phyloP scores from a whole-genome alignment of 805 yeast genomes.

The Saccharomycopsis capsularis region DNA sequence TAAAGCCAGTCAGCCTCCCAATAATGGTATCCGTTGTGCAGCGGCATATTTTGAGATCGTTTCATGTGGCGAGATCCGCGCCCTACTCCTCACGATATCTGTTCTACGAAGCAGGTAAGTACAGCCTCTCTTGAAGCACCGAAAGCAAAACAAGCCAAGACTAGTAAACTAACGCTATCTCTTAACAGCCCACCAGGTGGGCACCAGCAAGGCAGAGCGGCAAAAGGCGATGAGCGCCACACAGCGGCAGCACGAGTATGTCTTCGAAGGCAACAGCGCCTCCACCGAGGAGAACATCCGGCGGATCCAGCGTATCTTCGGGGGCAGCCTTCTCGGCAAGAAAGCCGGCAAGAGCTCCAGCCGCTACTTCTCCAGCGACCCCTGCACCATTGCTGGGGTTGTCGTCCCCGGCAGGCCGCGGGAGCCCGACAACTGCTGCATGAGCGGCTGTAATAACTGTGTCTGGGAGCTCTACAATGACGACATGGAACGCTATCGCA shows the following conservation, averaged over 20 bases:
- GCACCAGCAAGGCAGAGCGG: not conserved
- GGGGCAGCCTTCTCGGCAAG: constrained; percentile 50
- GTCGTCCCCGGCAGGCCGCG: constrained; percentile 74
- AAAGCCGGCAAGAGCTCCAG: constrained; percentile 22
- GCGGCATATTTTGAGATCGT: no score
- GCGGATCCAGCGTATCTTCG: constrained; percentile 45
- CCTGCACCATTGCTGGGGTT: constrained; percentile 50
- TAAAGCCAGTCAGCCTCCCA: no score
- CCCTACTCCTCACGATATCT: no score
- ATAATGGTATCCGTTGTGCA: no score
- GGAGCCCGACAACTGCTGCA: constrained; percentile 95
- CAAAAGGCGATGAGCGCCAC: not conserved
- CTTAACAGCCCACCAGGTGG: no score
- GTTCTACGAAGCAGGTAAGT: no score
- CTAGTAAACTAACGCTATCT: no score
- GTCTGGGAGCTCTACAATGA: constrained; percentile 94
- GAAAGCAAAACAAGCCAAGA: no score
- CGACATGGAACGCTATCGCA: constrained; percentile 79
- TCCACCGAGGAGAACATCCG: constrained; percentile 36
- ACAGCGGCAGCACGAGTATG: constrained; percentile 6
- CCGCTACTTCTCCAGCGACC: constrained; percentile 24
- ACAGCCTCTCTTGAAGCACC: no score
- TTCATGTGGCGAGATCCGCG: no score
- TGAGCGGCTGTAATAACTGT: constrained; percentile 95
- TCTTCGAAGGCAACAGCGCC: constrained; percentile 31